A percentile compares a stretch with the other conserved stretches of the same genome.
These are phyloP conservation scores for Flaveria robusta DNA, from an alignment of 129 eudicot genomes.

Conservation along the genomic window DNA sequence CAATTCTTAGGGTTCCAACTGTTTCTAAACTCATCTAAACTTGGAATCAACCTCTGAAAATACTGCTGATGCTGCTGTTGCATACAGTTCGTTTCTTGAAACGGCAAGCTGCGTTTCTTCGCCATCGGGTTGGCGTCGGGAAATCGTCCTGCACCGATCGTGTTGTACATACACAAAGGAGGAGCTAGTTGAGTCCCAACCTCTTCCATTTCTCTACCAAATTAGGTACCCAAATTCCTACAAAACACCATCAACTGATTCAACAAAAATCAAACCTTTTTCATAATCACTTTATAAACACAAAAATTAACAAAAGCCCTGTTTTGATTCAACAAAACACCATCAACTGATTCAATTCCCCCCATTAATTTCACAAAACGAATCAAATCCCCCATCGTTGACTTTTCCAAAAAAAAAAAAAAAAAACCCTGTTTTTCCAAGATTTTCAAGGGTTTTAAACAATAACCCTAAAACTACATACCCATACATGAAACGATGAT, in stretches of 20 bases:
- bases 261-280: conserved; percentile 1
- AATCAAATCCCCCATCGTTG: conserved; percentile 10
- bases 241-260: too few species aligned
- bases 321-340: conserved; percentile 13
- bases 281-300: conserved; percentile 19
- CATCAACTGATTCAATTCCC: background rate
- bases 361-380: background rate
- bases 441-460: conserved; percentile 11
- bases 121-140: conserved; percentile 49
- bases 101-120: conserved; percentile 70
- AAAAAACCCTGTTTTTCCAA: background rate
- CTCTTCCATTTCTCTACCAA: conserved; percentile 61
- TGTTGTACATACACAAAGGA: conserved; percentile 58
- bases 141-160: conserved; percentile 47
- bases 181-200: conserved; percentile 77
- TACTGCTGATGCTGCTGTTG: conserved; percentile 48
- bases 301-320: conserved; percentile 11
- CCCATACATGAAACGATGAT: background rate
- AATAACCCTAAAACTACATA: conserved; percentile 5
- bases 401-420: background rate
- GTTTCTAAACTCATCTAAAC: conserved; percentile 38
- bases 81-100: conserved; percentile 34
- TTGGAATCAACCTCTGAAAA: conserved; percentile 34
- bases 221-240: conserved; percentile 26
- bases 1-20: conserved; percentile 73